Evolutionary conservation across 331 rosid genomes (phyloP), one percentile per base, ranked within the genome.

Genomic region (Ulmus americana): DNA sequence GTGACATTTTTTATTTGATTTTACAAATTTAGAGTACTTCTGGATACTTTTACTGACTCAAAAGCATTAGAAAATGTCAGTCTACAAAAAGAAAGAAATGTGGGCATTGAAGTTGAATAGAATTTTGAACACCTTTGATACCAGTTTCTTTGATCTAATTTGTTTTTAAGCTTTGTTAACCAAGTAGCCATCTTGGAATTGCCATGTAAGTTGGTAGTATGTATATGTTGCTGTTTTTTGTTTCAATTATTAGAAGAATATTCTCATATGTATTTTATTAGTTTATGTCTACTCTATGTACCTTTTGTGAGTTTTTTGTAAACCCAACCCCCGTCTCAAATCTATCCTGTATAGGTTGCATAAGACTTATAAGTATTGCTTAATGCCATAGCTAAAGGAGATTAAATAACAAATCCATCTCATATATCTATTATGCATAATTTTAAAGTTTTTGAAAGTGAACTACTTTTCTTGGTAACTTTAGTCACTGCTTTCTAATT

Each of bases 1-100:
- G 15, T 63, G 14, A 10, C 38, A 13, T 64, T 42, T 39, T 61
- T 64, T 40, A 3, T 51, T 18, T 18, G 4, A 38, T 13, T 39
- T 39, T 16, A 51, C 16, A 18, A 41, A 6, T 55, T 1, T 28
- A 28, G 35, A 5, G 6, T 54, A 4, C 8, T 22, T 18, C 2
- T 54, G 59, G 40, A 41, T 66, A 38, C 56, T 28, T 8, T 20
- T 20, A 22, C 54, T 63, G 5, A 63, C n/a, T 63, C 57, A 13
- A 6, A 50, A n/a, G 58, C 28, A 5, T 18, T 35, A 9, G 51
- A 11, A 60, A 44, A 43, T 14, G 5, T n/a, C n/a, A 0, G 2
- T 11, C 41, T 10, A 12, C 10, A 1, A 5, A 10, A 1, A 7
- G 2, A 45, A 61, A 45, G 59, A 61, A 59, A 1, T 10, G 8